Evolutionary conservation across 2,329 filamentous ascomycete genomes (phyloP), one percentile per base, ranked within the genome.

Genomic region (Parascedosporium putredinis): DNA sequence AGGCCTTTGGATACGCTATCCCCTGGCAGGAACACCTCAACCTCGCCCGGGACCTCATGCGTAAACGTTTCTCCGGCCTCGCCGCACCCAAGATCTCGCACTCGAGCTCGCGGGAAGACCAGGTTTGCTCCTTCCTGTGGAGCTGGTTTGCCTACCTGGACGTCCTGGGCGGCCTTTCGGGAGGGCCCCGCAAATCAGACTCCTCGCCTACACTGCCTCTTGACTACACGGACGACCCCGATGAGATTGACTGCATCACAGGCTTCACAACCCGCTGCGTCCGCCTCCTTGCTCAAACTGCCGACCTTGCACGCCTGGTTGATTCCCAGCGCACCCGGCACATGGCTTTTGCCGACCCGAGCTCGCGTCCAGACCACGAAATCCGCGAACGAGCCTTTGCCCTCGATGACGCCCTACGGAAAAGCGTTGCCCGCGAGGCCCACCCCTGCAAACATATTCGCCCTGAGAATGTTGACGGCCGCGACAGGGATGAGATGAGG

Each of bases 81-180:
- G 64, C 64, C 20, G 67, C 65, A 9, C 57, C 70, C 9, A 20
- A 24, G 8, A 43, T 40, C n/a, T 36, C 45, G 49, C 40, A 50
- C 33, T 50, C 49, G 16, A 24, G 23, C 8, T 34, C 63, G 60
- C 25, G 47, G 12, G 75, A 75, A 36, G 59, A 74, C 59, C 59
- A 75, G 58, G 73, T 86, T 50, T 75, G 82, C 49, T 83, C 84
- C 49, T 93, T 94, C 59, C 73, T 93, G 8, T 83, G 79, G 56
- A 80, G 85, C 52, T 94, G 88, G 88, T 84, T 93, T 55, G 84
- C 84, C 2, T 93, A 93, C 64, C 74, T 94, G 18, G 87, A 93
- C 59, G 81, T 93, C 1, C 69, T 93, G 50, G 88, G 86, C 22
- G 82, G 79, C 38, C 70, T 94, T 23, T 82, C 70, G 50, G 85